These are phyloP conservation scores for Paecilomyces sp. DNA, from an alignment of 2,329 filamentous ascomycete genomes.

Conservation along the genomic window DNA sequence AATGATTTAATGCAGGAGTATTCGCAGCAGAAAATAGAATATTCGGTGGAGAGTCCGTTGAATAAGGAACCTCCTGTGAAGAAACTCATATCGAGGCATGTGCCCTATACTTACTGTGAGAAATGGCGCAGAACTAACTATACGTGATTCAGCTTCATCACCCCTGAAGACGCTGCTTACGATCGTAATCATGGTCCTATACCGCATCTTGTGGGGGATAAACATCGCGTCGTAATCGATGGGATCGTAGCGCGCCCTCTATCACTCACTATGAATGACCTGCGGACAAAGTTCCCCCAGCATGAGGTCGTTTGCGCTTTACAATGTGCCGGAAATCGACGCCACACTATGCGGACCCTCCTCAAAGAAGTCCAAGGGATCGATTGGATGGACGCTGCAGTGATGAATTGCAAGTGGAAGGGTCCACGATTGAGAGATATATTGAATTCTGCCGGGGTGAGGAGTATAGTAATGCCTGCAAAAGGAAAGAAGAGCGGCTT, in stretches of 20 bases:
- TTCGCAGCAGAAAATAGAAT: constrained; percentile 7
- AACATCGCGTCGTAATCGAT: constrained; percentile 41
- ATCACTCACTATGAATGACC: constrained; percentile 40
- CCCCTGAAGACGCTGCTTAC: constrained; percentile 44
- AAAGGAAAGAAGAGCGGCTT: constrained; percentile 11
- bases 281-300: constrained; percentile 44
- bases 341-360: constrained; percentile 54
- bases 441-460: constrained; percentile 39
- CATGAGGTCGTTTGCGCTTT: constrained; percentile 51
- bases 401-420: constrained; percentile 55
- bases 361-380: constrained; percentile 54
- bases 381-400: constrained; percentile 54
- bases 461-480: constrained; percentile 16
- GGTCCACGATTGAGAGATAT: constrained; percentile 49
- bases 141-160: constrained; percentile 41
- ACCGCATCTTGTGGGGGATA: constrained; percentile 37
- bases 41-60: constrained; percentile 20
- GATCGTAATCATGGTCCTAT: constrained; percentile 54
- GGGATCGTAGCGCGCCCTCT: constrained; percentile 42
- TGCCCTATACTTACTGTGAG: background rate
- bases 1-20: background rate
- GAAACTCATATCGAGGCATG: constrained; percentile 21
- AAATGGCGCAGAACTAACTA: background rate
- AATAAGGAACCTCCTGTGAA: constrained; percentile 25
- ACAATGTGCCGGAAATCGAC: constrained; percentile 55